These are phyloP conservation scores for Prunus mume DNA, from an alignment of 306 rosid genomes.

Conservation along the genomic window DNA sequence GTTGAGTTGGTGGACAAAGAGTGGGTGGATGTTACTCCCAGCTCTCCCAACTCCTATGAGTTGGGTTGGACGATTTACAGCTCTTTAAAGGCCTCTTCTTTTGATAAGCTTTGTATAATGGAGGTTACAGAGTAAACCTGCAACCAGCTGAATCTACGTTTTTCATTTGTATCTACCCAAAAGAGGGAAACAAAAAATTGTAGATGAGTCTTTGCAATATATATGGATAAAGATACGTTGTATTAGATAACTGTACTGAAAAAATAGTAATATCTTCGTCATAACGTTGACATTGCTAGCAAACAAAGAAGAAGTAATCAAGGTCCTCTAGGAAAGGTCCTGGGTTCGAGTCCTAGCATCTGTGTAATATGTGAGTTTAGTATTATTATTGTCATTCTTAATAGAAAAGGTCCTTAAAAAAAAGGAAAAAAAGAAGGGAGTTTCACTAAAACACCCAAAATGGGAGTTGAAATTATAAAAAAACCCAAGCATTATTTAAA, in stretches of 20 bases:
- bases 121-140: constrained; percentile 42
- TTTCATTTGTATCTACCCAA: neutral
- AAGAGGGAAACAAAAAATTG: neutral
- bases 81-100: constrained; percentile 54
- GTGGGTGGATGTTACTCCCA: constrained; percentile 68
- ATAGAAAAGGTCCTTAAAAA: too few relatives aligned
- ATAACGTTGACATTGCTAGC: neutral
- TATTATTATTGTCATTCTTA: too few relatives aligned
- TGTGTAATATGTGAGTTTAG: too few relatives aligned
- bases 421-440: accelerated
- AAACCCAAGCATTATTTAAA: too few relatives aligned
- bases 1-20: constrained; percentile 70
- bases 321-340: neutral
- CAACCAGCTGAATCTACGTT: neutral
- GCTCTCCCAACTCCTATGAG: constrained; percentile 66
- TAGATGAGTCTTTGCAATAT: neutral
- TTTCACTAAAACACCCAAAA: too few relatives aligned
- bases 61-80: constrained; percentile 63
- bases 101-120: constrained; percentile 55
- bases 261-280: neutral
- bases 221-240: neutral
- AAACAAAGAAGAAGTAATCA: too few relatives aligned
- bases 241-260: neutral
- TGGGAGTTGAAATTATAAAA: too few relatives aligned
- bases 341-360: too few relatives aligned